Evolutionary conservation across 1,139 yeast species (phyloP).

Genomic region (Saccharomyces hybrid): DNA sequence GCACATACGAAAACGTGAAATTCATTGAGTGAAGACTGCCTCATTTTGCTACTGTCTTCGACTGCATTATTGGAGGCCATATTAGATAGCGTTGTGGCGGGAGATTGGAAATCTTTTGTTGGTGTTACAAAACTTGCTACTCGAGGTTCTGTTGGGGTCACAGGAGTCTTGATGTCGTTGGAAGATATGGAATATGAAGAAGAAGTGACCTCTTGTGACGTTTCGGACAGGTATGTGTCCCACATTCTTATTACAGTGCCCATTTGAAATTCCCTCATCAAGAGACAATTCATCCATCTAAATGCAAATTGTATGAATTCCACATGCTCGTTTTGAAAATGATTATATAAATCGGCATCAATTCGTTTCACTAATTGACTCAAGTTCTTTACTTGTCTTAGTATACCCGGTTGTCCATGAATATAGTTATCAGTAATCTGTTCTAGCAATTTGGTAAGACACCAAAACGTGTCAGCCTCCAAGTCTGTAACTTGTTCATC

Average conservation of each 20-base stretch:
- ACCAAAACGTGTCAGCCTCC: conserved; percentile 97
- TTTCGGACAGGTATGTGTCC: conserved; percentile 93
- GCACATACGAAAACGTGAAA: conserved; percentile 98
- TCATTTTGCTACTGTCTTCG: conserved; percentile 15
- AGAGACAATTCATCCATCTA: conserved; percentile 96
- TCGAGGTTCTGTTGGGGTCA: conserved; percentile 19
- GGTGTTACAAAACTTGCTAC: conserved; percentile 18
- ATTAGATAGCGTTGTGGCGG: conserved; percentile 9
- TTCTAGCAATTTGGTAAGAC: conserved; percentile 79
- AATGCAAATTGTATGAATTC: conserved; percentile 93
- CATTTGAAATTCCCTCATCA: conserved; percentile 87
- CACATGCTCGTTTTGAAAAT: conserved; percentile 69
- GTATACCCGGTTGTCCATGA: conserved; percentile 96
- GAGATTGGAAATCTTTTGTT: conserved; percentile 13
- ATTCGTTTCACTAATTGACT: conserved; percentile 72
- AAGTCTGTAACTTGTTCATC: conserved; percentile 47
- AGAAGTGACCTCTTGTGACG: conserved; percentile 31
- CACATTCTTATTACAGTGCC: conserved; percentile 84
- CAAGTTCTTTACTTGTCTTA: conserved; percentile 78
- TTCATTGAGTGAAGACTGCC: conserved; percentile 67
- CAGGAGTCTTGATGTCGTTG: conserved; percentile 12
- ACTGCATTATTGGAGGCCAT: conserved; percentile 5
- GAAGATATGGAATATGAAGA: conserved; percentile 7
- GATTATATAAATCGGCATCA: conserved; percentile 63
- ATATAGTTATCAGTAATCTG: conserved; percentile 95